phyloP scores from a whole-genome alignment of 2,329 filamentous ascomycete species.

The Capronia americana region DNA sequence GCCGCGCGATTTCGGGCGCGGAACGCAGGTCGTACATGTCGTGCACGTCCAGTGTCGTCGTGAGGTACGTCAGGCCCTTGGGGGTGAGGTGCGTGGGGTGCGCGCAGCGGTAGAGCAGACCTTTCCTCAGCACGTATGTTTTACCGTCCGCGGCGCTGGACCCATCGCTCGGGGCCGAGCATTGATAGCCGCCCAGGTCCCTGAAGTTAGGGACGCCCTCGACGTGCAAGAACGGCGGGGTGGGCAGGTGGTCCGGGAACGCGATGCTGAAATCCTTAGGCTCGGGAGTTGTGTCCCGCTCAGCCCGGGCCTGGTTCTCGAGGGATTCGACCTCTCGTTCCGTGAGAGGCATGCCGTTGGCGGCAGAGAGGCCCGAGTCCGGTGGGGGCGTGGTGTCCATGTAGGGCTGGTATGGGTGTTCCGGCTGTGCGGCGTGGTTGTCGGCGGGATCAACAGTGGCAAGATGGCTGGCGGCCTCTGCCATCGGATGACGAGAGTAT shows the following conservation, averaged over 20 bases:
- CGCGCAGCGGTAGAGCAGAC: constrained; percentile 70
- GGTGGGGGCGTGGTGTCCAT: constrained; percentile 27
- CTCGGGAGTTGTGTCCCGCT: constrained; percentile 32
- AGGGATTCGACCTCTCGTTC: constrained; percentile 25
- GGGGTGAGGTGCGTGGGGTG: constrained; percentile 66
- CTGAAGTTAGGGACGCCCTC: constrained; percentile 71
- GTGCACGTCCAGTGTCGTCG: constrained; percentile 62
- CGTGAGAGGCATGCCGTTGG: constrained; percentile 29
- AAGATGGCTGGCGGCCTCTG: not conserved
- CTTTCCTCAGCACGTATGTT: constrained; percentile 52
- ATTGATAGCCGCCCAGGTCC: constrained; percentile 67
- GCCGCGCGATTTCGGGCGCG: constrained; percentile 46
- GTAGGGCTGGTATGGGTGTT: constrained; percentile 29
- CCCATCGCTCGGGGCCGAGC: constrained; percentile 17
- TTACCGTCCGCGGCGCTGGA: constrained; percentile 13
- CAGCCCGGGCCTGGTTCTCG: constrained; percentile 17
- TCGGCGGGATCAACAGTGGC: constrained; percentile 9
- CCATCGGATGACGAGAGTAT: not conserved
- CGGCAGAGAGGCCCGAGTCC: constrained; percentile 14
- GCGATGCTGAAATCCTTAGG: constrained; percentile 32
- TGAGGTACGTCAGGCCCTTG: not conserved
- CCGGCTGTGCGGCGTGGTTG: constrained; percentile 18
- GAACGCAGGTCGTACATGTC: constrained; percentile 74
- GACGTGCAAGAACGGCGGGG: constrained; percentile 47
- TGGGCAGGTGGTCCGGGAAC: constrained; percentile 38